A percentile compares a stretch with the other conserved stretches of the same genome.
Evolutionary conservation across 805 yeast species (phyloP).

Genomic region (Wickerhamiella parazyma): DNA sequence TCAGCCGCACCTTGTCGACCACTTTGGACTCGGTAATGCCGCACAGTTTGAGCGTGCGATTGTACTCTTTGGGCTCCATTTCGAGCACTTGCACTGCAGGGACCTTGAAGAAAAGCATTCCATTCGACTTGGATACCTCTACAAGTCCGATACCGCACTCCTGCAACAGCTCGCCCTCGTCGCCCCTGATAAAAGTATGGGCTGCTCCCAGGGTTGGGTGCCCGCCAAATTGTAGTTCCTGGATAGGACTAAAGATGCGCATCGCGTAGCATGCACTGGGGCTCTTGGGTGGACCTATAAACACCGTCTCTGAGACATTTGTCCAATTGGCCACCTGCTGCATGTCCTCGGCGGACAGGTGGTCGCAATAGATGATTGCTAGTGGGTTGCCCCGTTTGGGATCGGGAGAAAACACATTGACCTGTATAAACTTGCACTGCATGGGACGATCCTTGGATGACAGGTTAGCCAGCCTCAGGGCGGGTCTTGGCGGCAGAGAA

Average conservation of each 20-base stretch:
- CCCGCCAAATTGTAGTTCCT: conserved; percentile 48
- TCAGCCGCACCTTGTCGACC: conserved; percentile 10
- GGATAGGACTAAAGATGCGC: conserved; percentile 35
- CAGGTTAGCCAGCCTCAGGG: no score
- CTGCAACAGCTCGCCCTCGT: conserved; percentile 8
- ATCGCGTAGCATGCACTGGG: conserved; percentile 33
- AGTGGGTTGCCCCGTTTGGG: conserved; percentile 40
- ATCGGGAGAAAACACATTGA: conserved; percentile 31
- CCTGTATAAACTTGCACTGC: conserved; percentile 13
- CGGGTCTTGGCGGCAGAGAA: no score
- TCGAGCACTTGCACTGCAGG: background rate
- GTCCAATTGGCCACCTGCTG: conserved; percentile 42
- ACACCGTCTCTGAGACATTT: conserved; percentile 46
- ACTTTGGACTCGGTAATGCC: conserved; percentile 12
- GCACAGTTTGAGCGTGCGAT: background rate
- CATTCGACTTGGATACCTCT: conserved; percentile 31
- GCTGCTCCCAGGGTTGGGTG: conserved; percentile 43
- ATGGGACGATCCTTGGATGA: no score
- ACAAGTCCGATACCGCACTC: conserved; percentile 16
- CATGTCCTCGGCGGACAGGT: conserved; percentile 31
- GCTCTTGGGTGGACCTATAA: conserved; percentile 31
- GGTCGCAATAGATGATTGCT: conserved; percentile 36
- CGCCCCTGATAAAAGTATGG: conserved; percentile 12
- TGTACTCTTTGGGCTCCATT: background rate
- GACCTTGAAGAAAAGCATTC: conserved; percentile 19